Base-by-base conservation (phyloP, 257 asterid species). In the Haberlea rhodopensis region DNA sequence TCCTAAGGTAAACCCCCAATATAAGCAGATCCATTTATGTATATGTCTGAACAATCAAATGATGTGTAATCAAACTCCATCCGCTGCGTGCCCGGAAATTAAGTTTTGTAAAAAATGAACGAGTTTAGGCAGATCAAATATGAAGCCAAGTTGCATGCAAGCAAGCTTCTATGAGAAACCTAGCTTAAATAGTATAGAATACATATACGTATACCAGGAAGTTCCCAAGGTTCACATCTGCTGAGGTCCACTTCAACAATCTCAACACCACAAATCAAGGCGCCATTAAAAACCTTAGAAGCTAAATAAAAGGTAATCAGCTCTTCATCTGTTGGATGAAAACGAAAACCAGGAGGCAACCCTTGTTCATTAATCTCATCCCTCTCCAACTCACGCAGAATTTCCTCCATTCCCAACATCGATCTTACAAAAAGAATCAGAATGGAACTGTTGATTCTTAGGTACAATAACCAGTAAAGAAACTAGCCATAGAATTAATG, bases 191-290 rank as follows among this genome's bases (percentile, higher is more conserved):
- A 32, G 8, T 32, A 32, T 3, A 32, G 23, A n/a, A 22, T 13
- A 20, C 5, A 20, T 11, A 40, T 11, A 4, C 11, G 23, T 0
- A n/a, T 69, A 88, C 96, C 96, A 1, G 96, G 96, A 56, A 89
- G 95, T 53, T 89, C 89, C 96, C 96, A 89, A 2, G 96, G 96
- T 34, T 89, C 96, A 24, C 94, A 86, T 65, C 85, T 67, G 75
- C 86, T 89, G 82, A 89, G 95, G 57, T 89, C 96, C 1, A 89
- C 90, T 53, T 89, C 86, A 25, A 87, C 85, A 75, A 89, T 86
- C 2, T 78, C 56, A 2, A 89, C 69, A 0, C 82, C 83, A n/a
- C 57, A 65, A 59, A 37, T 37, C 48, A 80, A 82, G 68, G 24
- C 49, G 10, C 74, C 87, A 60, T 81, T 73, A 51, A 82, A 83